Base-by-base conservation (phyloP, 768 basidiomycete genomes). In the Sarcomyxa edulis region DNA sequence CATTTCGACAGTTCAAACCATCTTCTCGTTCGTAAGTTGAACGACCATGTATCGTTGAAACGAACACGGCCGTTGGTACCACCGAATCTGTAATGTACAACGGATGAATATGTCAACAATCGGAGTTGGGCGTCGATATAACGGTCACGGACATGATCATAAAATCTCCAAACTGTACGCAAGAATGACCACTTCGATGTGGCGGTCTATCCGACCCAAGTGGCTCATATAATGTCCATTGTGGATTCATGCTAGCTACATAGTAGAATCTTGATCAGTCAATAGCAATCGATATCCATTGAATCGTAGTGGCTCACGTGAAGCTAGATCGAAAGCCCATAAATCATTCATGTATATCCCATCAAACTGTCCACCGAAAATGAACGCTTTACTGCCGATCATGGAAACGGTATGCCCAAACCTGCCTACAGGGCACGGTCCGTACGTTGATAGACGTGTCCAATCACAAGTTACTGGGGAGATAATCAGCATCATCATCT, bases 21-120 rank as follows among this genome's bases (percentile, higher is more conserved):
- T n/a, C 48, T 64, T 14, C 65, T 64, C 0, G 78, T 74, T 16
- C 56, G 60, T 25, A 78, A 58, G 49, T 85, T 78, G 52, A 76
- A 87, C 4, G 69, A 63, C 84, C 84, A 87, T 4, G 84, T 86
- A 48, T 87, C 84, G 54, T 87, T 87, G 60, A 87, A 87, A 50
- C 86, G 84, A 54, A 76, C 84, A 49, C 73, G 70, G 21, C 84
- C 84, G 46, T 87, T 84, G 3, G 84, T 87, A 20, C 84, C 84
- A 19, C 84, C 84, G 45, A 87, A 87, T 26, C 76, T 81, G 34
- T 5, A 3, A 28, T n/a, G n/a, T 28, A n/a, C n/a, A n/a, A n/a
- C n/a, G n/a, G n/a, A n/a, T n/a, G n/a, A n/a, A n/a, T n/a, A n/a
- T 28, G 8, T 28, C 26, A 28, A 28, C 26, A 28, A 8, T 28